Conservation (phyloP, 2,329 filamentous ascomycete genomes). For the Blastomyces percursus region DNA sequence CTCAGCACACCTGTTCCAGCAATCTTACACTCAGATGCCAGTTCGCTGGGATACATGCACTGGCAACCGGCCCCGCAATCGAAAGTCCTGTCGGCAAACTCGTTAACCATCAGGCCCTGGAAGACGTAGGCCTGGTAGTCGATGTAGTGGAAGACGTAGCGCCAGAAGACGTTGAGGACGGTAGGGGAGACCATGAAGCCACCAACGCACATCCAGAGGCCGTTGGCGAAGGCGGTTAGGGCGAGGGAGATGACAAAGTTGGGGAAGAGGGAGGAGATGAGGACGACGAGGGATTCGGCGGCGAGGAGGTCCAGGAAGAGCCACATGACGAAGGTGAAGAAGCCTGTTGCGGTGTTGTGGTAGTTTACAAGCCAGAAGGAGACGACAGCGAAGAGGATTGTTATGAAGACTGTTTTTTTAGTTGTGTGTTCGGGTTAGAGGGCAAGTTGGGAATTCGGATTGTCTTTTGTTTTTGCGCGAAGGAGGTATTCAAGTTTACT, state of each 20-base stretch:
- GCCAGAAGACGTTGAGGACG: slow-evolving; percentile 71
- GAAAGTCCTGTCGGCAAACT: slow-evolving; percentile 59
- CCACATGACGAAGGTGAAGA: slow-evolving; percentile 73
- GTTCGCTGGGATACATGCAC: slow-evolving; percentile 59
- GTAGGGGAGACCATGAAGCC: slow-evolving; percentile 68
- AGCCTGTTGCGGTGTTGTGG: slow-evolving; percentile 51
- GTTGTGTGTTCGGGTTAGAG: slow-evolving; percentile 10
- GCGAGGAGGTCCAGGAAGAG: slow-evolving; percentile 74
- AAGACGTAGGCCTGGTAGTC: slow-evolving; percentile 83
- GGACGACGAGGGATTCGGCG: slow-evolving; percentile 70
- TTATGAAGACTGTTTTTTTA: slow-evolving; percentile 51
- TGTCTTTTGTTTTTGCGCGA: background rate
- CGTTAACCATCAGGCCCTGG: slow-evolving; percentile 87
- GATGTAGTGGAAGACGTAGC: slow-evolving; percentile 79
- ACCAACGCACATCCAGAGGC: slow-evolving; percentile 77
- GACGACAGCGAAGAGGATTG: slow-evolving; percentile 62
- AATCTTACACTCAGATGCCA: slow-evolving; percentile 57
- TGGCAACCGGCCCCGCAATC: slow-evolving; percentile 48
- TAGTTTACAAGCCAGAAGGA: slow-evolving; percentile 76
- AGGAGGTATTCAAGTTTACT: slow-evolving; percentile 8
- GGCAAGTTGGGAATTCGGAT: background rate
- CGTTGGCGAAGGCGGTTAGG: slow-evolving; percentile 73
- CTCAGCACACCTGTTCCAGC: slow-evolving; percentile 58
- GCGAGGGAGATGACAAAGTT: slow-evolving; percentile 72
- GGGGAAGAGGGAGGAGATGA: slow-evolving; percentile 61